Evolutionary conservation across 2,329 filamentous ascomycete genomes (phyloP).

Genomic region (Ophiosphaerella herpotricha): DNA sequence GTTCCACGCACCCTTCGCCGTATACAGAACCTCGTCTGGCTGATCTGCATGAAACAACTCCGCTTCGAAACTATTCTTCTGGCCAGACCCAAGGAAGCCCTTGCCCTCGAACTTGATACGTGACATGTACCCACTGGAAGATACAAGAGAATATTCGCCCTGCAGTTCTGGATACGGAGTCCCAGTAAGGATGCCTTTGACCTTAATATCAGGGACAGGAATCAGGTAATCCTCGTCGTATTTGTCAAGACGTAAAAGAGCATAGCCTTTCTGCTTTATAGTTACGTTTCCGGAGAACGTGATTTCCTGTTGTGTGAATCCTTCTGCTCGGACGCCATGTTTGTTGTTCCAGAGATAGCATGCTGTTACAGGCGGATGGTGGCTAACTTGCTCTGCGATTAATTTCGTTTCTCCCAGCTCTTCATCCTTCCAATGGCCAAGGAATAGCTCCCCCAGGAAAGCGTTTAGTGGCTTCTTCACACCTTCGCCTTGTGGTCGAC

Average conservation of each 20-base stretch:
- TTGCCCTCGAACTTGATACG: conserved; percentile 53
- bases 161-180: conserved; percentile 51
- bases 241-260: conserved; percentile 50
- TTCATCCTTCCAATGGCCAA: conserved; percentile 41
- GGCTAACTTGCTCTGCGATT: conserved; percentile 53
- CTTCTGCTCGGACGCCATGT: conserved; percentile 50
- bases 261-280: conserved; percentile 54
- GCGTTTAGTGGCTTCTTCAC: conserved; percentile 59
- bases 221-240: conserved; percentile 52
- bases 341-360: conserved; percentile 54
- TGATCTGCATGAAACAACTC: conserved; percentile 42
- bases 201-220: conserved; percentile 52
- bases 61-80: conserved; percentile 50
- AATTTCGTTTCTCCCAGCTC: conserved; percentile 47
- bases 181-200: conserved; percentile 52
- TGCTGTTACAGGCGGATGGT: conserved; percentile 54
- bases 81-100: conserved; percentile 45
- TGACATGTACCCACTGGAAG: conserved; percentile 48
- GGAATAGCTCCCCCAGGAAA: conserved; percentile 55
- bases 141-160: conserved; percentile 49
- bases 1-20: conserved; percentile 50
- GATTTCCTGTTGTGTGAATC: conserved; percentile 54
- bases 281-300: conserved; percentile 52
- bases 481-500: conserved; percentile 48
- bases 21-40: conserved; percentile 42